Evolutionary conservation across 176 grass and related monocot species (phyloP).

Genomic region (Carex kokanica): DNA sequence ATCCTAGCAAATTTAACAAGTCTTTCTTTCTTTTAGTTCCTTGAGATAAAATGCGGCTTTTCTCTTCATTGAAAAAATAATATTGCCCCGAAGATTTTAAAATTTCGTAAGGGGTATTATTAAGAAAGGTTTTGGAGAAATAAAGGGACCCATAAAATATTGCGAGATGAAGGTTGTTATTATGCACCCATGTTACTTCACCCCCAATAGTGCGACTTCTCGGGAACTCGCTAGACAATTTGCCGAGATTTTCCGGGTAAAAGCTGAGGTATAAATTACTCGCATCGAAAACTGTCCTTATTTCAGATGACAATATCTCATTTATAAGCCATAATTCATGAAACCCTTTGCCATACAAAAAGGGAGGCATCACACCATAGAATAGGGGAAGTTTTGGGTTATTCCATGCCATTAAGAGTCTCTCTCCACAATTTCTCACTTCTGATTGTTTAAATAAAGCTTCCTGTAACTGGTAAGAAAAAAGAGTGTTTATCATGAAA

Average conservation of each 20-base stretch:
- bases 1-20: not conserved
- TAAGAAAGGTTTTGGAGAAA: constrained; percentile 13
- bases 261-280: constrained; percentile 46
- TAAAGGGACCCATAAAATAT: constrained; percentile 57
- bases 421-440: constrained; percentile 25
- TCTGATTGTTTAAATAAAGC: constrained; percentile 27
- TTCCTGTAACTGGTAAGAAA: constrained; percentile 47
- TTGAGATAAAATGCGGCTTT: not conserved
- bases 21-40: constrained; percentile 23
- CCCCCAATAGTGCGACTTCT: not conserved
- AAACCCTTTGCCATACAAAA: constrained; percentile 52
- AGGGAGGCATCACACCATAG: constrained; percentile 64
- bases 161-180: constrained; percentile 55
- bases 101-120: constrained; percentile 38
- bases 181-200: constrained; percentile 38
- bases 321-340: constrained; percentile 58
- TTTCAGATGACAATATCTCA: constrained; percentile 71
- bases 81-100: constrained; percentile 36
- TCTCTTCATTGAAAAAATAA: constrained; percentile 47
- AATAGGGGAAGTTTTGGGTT: constrained; percentile 40
- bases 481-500: constrained; percentile 9
- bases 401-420: constrained; percentile 71
- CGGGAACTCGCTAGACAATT: not conserved
- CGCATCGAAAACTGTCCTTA: constrained; percentile 54
- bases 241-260: constrained; percentile 37